These are phyloP conservation scores for Fusarium pseudograminearum DNA, from an alignment of 2,329 filamentous ascomycete genomes.

Conservation along the genomic window DNA sequence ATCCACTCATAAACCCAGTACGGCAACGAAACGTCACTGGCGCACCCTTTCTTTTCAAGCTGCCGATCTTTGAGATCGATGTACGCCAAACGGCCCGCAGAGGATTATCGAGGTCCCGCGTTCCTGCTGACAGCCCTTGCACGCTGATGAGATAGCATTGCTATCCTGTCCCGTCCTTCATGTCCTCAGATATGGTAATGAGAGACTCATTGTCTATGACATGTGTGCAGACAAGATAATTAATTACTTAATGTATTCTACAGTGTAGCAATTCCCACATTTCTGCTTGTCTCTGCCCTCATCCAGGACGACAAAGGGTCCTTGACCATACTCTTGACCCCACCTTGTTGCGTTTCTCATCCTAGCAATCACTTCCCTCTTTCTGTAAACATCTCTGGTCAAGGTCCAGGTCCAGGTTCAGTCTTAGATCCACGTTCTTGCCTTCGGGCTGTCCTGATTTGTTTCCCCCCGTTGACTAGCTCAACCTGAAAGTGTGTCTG, in stretches of 20 bases:
- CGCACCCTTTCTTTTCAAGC: conserved; percentile 38
- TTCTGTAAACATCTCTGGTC: conserved; percentile 18
- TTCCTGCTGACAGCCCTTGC: conserved; percentile 35
- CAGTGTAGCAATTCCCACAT: conserved; percentile 23
- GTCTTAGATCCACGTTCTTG: conserved; percentile 12
- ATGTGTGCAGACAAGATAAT: background rate
- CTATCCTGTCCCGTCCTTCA: background rate
- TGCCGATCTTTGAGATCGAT: conserved; percentile 48
- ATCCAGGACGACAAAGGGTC: conserved; percentile 32
- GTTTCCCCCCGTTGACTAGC: conserved; percentile 27
- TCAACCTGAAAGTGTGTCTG: conserved; percentile 21
- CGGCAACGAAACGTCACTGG: conserved; percentile 45
- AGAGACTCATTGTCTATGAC: background rate
- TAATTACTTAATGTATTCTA: background rate
- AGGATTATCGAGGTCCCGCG: conserved; percentile 35
- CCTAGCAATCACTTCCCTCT: conserved; percentile 14
- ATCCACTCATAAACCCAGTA: conserved; percentile 43
- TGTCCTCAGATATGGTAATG: background rate
- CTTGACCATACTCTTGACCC: conserved; percentile 25
- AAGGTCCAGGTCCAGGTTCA: conserved; percentile 21
- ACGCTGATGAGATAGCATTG: background rate
- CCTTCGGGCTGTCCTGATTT: conserved; percentile 17
- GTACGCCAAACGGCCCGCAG: conserved; percentile 44
- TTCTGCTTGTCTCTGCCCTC: conserved; percentile 24
- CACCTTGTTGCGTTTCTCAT: conserved; percentile 40